Evolutionary conservation across 306 rosid genomes (phyloP).

Genomic region (Rosa lucieae): DNA sequence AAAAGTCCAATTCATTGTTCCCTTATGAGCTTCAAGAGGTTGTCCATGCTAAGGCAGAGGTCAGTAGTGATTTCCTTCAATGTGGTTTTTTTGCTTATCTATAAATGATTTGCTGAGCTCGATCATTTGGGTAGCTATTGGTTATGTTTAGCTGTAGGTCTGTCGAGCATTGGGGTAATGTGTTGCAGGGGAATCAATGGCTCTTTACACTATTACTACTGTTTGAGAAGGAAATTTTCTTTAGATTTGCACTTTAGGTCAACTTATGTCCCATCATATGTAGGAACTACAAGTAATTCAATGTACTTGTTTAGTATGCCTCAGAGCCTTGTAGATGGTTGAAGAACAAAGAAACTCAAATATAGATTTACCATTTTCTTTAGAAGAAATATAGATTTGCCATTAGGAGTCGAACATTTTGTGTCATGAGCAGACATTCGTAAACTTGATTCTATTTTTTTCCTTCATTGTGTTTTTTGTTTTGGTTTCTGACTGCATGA

Average conservation of each 20-base stretch:
- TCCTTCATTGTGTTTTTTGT: background rate
- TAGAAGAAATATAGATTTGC: no score
- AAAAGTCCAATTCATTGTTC: conserved; percentile 66
- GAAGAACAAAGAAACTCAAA: background rate
- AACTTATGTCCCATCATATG: background rate
- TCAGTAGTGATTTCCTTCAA: conserved; percentile 22
- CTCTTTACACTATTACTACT: background rate
- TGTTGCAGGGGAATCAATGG: background rate
- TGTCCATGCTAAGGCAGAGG: conserved; percentile 84
- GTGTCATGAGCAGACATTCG: background rate
- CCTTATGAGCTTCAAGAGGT: conserved; percentile 73
- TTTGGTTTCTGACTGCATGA: background rate
- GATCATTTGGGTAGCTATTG: background rate
- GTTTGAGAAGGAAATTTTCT: background rate
- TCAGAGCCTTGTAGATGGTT: background rate
- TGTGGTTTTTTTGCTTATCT: background rate
- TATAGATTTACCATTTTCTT: background rate
- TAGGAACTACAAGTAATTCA: background rate
- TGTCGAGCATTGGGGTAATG: no score
- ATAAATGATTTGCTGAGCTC: background rate
- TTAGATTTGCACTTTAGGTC: background rate
- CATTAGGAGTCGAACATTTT: background rate
- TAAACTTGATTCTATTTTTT: background rate
- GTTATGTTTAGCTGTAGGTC: background rate
- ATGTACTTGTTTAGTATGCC: background rate